Evolutionary conservation across 352 stramenopile genomes (phyloP).

Genomic region (Globisporangium cederbergense): DNA sequence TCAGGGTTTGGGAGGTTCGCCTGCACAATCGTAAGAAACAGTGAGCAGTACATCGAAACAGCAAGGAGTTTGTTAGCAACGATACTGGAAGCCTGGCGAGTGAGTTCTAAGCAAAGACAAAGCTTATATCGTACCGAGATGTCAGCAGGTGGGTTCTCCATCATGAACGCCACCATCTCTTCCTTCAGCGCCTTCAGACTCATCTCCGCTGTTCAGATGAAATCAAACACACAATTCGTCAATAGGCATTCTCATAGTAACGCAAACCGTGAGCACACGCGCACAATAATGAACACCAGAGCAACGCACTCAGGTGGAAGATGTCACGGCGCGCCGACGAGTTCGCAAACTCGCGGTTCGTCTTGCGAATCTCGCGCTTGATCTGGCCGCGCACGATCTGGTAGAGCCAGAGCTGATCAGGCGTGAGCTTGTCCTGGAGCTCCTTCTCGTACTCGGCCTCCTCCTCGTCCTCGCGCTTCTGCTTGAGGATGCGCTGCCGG

Average conservation of each 20-base stretch:
- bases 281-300: not conserved
- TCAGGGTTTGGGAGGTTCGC: conserved; percentile 55
- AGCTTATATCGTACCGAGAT: conserved; percentile 26
- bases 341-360: conserved; percentile 61
- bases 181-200: conserved; percentile 62
- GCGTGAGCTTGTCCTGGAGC: conserved; percentile 26
- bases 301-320: conserved; percentile 52
- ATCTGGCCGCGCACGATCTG: conserved; percentile 53
- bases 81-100: not conserved
- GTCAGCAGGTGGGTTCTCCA: conserved; percentile 40
- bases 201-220: conserved; percentile 34
- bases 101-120: not conserved
- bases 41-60: not conserved
- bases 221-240: not conserved
- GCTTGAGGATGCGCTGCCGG: conserved; percentile 27
- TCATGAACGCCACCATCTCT: conserved; percentile 61
- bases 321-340: conserved; percentile 58
- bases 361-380: conserved; percentile 63
- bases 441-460: conserved; percentile 16
- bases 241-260: not conserved
- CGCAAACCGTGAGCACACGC: not conserved
- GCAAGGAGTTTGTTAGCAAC: not conserved
- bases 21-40: conserved; percentile 10
- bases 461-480: conserved; percentile 29
- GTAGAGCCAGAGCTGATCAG: conserved; percentile 58